Conservation (phyloP, 2,329 filamentous ascomycete species). For the Sphaceloma murrayae region DNA sequence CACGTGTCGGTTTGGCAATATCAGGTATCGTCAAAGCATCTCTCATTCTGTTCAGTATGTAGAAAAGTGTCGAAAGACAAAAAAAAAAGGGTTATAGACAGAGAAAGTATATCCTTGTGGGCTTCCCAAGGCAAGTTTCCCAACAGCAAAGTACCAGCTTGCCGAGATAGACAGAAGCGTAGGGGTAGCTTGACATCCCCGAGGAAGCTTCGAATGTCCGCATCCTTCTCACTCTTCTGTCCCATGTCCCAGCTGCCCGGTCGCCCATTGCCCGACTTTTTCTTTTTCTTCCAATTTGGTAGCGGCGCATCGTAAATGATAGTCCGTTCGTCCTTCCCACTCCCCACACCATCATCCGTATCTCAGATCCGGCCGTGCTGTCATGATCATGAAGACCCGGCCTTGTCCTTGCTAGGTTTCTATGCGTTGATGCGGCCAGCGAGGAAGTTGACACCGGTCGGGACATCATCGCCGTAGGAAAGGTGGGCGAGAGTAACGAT, state of each 20-base stretch:
- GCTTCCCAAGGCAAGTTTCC: too few species aligned
- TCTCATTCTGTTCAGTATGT: constrained; percentile 2
- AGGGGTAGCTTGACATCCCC: not conserved
- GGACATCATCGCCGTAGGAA: constrained; percentile 18
- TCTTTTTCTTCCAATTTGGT: not conserved
- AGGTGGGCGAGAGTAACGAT: constrained; percentile 24
- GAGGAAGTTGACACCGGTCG: constrained; percentile 9
- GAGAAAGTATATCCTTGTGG: too few species aligned
- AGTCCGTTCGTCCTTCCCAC: not conserved
- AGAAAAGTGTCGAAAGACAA: not conserved
- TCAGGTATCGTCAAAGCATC: constrained; percentile 13
- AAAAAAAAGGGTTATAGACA: constrained; percentile 4
- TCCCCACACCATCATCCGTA: not conserved
- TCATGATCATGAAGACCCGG: too few species aligned
- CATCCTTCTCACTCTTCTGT: not conserved
- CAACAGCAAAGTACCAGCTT: not conserved
- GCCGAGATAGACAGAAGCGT: not conserved
- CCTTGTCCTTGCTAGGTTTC: not conserved
- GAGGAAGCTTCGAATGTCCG: constrained; percentile 6
- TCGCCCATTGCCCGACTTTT: constrained; percentile 3
- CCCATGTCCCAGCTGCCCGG: not conserved
- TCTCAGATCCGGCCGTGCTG: too few species aligned
- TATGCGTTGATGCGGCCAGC: constrained; percentile 13
- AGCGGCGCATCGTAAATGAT: constrained; percentile 9
- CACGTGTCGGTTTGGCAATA: not conserved